Evolutionary conservation across 148 eudicot genomes (phyloP), one percentile per base, ranked within the genome.

Genomic region (Euryodendron excelsum): DNA sequence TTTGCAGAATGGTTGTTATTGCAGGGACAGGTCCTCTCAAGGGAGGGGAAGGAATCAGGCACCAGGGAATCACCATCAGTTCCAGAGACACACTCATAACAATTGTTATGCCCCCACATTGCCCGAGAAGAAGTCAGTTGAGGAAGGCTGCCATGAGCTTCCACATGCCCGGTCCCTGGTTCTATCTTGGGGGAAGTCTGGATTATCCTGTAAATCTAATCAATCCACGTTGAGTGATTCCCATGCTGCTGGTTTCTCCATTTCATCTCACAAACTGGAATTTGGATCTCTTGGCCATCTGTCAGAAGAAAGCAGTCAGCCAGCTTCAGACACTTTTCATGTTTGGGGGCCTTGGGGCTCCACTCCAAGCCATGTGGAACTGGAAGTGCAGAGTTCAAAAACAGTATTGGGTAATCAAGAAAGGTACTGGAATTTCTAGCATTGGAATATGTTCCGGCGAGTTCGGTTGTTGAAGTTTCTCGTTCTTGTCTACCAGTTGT

Each of bases 251-350:
- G 83, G 70, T 28, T 56, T 47, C 55, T 10, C 71, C 12, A 50
- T 45, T 53, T 36, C 30, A 18, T 50, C 68, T 13, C 27, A 45
- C 45, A 80, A 75, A 78, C 70, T 88, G 59, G 81, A 84, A 76
- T 88, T 88, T 78, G 88, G 91, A 12, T 84, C 91, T 34, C 44
- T 88, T 25, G 87, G 88, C 58, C 30, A 76, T 44, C 62, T 85
- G 28, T 23, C 79, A 5, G 87, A 84, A 45, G 75, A 69, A 60
- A 14, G n/a, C 58, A 50, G 25, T 70, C 71, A 12, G 45, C 20
- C 62, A 66, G 41, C 79, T 75, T 69, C 79, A 36, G 69, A 76
- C 18, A 55, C 73, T 11, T 75, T 74, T 83, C 30, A n/a, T n/a
- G n/a, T n/a, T n/a, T n/a, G n/a, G 20, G 56, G 75, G 28, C 73